Evolutionary conservation across 352 stramenopile species (phyloP).

Genomic region (Phytophthora idaei): DNA sequence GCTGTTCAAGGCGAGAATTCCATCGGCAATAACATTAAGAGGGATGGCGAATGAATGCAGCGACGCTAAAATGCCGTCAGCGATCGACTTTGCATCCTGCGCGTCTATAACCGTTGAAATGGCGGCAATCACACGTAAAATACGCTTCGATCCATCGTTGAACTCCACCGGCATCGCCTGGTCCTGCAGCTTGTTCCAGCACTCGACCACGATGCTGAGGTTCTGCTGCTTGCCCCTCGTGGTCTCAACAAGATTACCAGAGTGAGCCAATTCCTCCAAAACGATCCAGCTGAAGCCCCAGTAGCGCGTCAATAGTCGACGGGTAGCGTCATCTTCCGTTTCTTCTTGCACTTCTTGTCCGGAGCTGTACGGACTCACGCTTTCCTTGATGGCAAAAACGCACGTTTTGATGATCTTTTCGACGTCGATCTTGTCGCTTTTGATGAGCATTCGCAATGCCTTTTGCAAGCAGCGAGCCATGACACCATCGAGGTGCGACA

Average conservation of each 20-base stretch:
- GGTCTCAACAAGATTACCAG: constrained; percentile 60
- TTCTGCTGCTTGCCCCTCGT: constrained; percentile 64
- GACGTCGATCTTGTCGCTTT: constrained; percentile 62
- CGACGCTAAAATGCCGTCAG: constrained; percentile 72
- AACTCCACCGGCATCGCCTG: constrained; percentile 68
- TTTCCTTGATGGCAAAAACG: constrained; percentile 70
- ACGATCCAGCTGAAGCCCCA: constrained; percentile 88
- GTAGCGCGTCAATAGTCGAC: constrained; percentile 47
- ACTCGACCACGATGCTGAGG: constrained; percentile 72
- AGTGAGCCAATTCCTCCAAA: constrained; percentile 77
- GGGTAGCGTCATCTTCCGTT: constrained; percentile 40
- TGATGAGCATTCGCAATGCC: constrained; percentile 68
- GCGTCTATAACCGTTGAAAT: constrained; percentile 76
- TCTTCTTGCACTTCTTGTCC: constrained; percentile 38
- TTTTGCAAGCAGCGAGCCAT: constrained; percentile 82
- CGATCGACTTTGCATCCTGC: constrained; percentile 76
- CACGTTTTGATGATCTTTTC: constrained; percentile 62
- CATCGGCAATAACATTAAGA: constrained; percentile 79
- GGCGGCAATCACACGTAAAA: constrained; percentile 81
- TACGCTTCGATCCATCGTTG: constrained; percentile 80
- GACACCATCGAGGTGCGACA: constrained; percentile 76
- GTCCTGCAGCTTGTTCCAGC: constrained; percentile 81
- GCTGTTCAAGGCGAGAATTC: constrained; percentile 71
- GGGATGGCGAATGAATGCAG: constrained; percentile 81
- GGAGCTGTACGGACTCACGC: constrained; percentile 41